Conservation (phyloP, 2,329 filamentous ascomycete genomes). For the Dichotomopilus funicola region DNA sequence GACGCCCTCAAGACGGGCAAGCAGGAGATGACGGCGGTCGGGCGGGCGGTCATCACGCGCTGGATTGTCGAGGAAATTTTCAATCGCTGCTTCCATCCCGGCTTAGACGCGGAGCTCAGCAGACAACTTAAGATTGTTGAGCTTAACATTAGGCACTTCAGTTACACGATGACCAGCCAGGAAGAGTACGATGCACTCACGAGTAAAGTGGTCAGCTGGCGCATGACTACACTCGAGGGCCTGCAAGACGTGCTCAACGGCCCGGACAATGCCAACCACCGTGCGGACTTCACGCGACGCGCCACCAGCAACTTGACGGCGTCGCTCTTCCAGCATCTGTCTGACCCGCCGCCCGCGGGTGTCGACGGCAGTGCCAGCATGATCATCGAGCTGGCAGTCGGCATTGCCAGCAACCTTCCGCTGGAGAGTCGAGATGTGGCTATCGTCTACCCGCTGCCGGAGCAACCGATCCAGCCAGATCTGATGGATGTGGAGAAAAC, state of each 20-base stretch:
- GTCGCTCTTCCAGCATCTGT: conserved; percentile 65
- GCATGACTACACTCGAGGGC: conserved; percentile 89
- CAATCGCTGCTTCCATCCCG: conserved; percentile 86
- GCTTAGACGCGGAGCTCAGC: conserved; percentile 70
- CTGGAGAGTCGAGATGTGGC: conserved; percentile 86
- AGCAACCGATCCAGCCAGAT: conserved; percentile 59
- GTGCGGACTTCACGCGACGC: conserved; percentile 60
- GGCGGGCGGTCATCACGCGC: conserved; percentile 77
- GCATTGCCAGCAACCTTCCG: conserved; percentile 78
- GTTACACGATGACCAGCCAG: conserved; percentile 65
- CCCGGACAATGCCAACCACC: conserved; percentile 58
- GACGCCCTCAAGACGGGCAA: conserved; percentile 82
- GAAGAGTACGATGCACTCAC: conserved; percentile 87
- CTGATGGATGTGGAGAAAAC: conserved; percentile 84
- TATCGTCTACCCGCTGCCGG: conserved; percentile 78
- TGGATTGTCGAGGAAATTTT: conserved; percentile 93
- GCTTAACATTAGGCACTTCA: conserved; percentile 73
- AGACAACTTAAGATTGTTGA: conserved; percentile 78
- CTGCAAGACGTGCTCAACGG: conserved; percentile 64
- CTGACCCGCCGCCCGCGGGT: conserved; percentile 69
- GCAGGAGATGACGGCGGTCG: conserved; percentile 96
- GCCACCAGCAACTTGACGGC: conserved; percentile 63
- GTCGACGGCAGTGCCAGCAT: conserved; percentile 84
- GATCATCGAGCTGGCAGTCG: conserved; percentile 87
- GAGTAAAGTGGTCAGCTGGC: conserved; percentile 85